Evolutionary conservation across 306 rosid species (phyloP).

Genomic region (Astragalus membranaceus): DNA sequence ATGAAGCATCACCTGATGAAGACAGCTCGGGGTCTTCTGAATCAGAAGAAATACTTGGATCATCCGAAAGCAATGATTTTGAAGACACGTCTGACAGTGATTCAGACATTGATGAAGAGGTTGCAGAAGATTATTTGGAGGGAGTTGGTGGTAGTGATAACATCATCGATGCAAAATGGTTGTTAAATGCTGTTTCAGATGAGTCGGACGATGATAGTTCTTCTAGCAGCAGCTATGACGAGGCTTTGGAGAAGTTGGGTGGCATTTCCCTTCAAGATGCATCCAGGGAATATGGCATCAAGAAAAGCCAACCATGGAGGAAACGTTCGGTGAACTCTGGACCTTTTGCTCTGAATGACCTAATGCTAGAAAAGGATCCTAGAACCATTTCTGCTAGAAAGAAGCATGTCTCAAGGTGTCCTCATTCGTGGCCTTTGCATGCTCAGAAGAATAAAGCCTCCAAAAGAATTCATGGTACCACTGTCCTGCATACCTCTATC

Average conservation of each 20-base stretch:
- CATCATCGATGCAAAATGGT: constrained; percentile 67
- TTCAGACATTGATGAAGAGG: constrained; percentile 80
- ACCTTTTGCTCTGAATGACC: constrained; percentile 45
- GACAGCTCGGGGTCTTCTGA: constrained; percentile 37
- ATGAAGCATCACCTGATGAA: constrained; percentile 35
- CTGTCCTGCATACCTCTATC: neutral
- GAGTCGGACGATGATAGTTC: constrained; percentile 51
- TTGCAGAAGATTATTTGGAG: constrained; percentile 78
- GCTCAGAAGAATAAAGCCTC: constrained; percentile 59
- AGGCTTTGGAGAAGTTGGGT: constrained; percentile 62
- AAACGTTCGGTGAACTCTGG: constrained; percentile 28
- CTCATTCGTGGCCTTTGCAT: constrained; percentile 74
- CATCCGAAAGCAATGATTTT: constrained; percentile 51
- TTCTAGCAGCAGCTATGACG: constrained; percentile 47
- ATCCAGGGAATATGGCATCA: constrained; percentile 61
- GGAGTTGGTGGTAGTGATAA: constrained; percentile 83
- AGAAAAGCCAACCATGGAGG: constrained; percentile 45
- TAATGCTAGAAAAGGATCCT: constrained; percentile 49
- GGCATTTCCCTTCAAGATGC: constrained; percentile 79
- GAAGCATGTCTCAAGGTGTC: constrained; percentile 48
- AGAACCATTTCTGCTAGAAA: constrained; percentile 46
- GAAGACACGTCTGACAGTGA: constrained; percentile 60
- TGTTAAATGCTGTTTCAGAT: constrained; percentile 47
- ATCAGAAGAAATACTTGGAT: constrained; percentile 37
- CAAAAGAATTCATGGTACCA: constrained; percentile 60